phyloP scores from a whole-genome alignment of 768 basidiomycete species.

The Podaxis sp. region DNA sequence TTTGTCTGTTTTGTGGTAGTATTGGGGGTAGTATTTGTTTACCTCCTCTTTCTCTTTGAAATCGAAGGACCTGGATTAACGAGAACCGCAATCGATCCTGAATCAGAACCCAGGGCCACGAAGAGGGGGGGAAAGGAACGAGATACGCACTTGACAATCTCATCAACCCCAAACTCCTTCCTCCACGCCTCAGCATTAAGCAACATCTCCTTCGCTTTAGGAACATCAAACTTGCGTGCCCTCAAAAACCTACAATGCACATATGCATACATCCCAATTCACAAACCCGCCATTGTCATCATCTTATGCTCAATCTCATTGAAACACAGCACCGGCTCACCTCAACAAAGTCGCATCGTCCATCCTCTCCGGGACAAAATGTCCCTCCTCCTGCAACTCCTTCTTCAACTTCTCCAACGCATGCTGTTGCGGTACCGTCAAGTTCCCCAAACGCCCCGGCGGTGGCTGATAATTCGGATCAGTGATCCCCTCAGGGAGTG shows the following conservation, averaged over 20 bases:
- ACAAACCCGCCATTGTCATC: not conserved
- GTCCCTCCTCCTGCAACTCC: conserved; percentile 61
- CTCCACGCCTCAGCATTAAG: conserved; percentile 85
- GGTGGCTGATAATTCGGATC: conserved; percentile 65
- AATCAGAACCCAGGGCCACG: not conserved
- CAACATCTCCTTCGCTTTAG: conserved; percentile 83
- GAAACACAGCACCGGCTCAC: conserved; percentile 31
- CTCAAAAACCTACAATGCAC: conserved; percentile 69
- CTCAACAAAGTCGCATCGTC: conserved; percentile 70
- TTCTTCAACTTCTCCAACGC: conserved; percentile 70
- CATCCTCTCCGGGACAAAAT: conserved; percentile 64
- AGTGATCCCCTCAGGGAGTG: conserved; percentile 58
- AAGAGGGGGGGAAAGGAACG: conserved; percentile 5
- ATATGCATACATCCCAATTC: not conserved
- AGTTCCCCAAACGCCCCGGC: conserved; percentile 80
- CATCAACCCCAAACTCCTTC: conserved; percentile 79
- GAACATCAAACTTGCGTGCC: conserved; percentile 89
- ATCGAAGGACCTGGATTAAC: conserved; percentile 65
- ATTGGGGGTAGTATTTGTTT: conserved; percentile 93
- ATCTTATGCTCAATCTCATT: not conserved
- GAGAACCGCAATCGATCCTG: not conserved
- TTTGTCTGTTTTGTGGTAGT: conserved; percentile 95
- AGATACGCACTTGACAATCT: conserved; percentile 58
- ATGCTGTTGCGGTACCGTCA: conserved; percentile 60
- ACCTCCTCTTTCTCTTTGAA: conserved; percentile 83